These are phyloP conservation scores for Lyophyllum decastes DNA, from an alignment of 768 basidiomycete species.

Conservation along the genomic window DNA sequence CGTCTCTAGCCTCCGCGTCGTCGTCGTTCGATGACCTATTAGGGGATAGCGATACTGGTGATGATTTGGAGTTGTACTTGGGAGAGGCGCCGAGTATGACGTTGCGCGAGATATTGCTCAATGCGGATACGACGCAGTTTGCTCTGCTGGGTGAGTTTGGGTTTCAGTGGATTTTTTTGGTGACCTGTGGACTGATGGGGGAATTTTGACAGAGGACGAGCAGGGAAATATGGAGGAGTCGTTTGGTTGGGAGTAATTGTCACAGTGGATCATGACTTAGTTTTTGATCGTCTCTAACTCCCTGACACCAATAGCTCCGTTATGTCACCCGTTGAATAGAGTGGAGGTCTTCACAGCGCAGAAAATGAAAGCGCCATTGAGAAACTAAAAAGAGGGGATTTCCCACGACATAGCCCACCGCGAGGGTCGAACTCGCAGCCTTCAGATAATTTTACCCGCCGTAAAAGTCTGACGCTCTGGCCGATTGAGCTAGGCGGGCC, in stretches of 20 bases:
- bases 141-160: conserved; percentile 35
- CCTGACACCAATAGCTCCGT: no score
- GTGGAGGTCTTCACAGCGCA: no score
- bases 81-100: conserved; percentile 49
- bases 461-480: conserved; percentile 65
- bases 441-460: conserved; percentile 52
- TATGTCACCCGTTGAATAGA: no score
- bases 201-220: conserved; percentile 11
- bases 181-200: neutral
- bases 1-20: conserved; percentile 13
- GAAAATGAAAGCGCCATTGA: no score
- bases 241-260: conserved; percentile 22
- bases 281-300: no score
- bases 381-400: no score
- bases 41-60: neutral
- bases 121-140: conserved; percentile 37
- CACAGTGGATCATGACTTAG: no score
- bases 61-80: conserved; percentile 21
- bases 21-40: conserved; percentile 6
- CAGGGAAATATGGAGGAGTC: conserved; percentile 17
- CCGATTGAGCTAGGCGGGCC: conserved; percentile 67
- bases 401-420: conserved; percentile 59
- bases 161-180: neutral
- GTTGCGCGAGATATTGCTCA: conserved; percentile 46
- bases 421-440: conserved; percentile 86